phyloP scores from a whole-genome alignment of 2,329 filamentous ascomycete genomes.

The Ceratocystis cubensis region DNA sequence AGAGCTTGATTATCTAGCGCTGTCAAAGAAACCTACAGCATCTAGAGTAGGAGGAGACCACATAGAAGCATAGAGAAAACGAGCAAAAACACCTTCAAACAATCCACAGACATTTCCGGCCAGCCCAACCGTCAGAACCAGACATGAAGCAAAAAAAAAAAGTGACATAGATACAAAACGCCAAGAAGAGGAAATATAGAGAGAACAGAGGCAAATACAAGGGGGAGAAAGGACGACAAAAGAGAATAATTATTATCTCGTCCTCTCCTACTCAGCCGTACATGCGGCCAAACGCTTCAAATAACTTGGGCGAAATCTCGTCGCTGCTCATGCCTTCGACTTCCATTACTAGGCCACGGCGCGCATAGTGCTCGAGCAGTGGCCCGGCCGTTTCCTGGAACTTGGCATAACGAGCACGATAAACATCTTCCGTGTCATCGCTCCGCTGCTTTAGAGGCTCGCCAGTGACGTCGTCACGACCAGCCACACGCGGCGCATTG shows the following conservation, averaged over 20 bases:
- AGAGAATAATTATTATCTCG: too few relatives aligned
- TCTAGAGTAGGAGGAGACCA: background rate
- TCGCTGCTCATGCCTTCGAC: slow-evolving; percentile 83
- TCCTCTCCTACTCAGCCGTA: background rate
- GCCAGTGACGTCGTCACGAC: slow-evolving; percentile 81
- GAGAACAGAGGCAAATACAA: background rate
- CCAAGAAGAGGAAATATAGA: slow-evolving; percentile 1
- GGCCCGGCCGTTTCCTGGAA: slow-evolving; percentile 81
- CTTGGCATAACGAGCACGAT: slow-evolving; percentile 63
- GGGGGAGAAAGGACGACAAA: background rate
- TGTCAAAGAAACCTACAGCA: background rate
- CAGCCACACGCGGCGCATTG: slow-evolving; percentile 68
- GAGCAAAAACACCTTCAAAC: background rate
- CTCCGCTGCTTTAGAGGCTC: slow-evolving; percentile 69
- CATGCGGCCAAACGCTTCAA: slow-evolving; percentile 59
- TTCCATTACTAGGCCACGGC: slow-evolving; percentile 71
- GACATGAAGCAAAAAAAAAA: background rate
- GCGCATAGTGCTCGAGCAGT: slow-evolving; percentile 77
- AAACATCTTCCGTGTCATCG: slow-evolving; percentile 80
- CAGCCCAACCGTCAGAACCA: background rate
- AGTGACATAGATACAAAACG: background rate
- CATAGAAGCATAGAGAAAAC: background rate
- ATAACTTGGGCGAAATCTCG: slow-evolving; percentile 86
- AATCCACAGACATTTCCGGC: background rate
- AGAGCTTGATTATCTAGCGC: background rate